Evolutionary conservation across 345 rosid genomes (phyloP).

Genomic region (Hibiscus tridactylites): DNA sequence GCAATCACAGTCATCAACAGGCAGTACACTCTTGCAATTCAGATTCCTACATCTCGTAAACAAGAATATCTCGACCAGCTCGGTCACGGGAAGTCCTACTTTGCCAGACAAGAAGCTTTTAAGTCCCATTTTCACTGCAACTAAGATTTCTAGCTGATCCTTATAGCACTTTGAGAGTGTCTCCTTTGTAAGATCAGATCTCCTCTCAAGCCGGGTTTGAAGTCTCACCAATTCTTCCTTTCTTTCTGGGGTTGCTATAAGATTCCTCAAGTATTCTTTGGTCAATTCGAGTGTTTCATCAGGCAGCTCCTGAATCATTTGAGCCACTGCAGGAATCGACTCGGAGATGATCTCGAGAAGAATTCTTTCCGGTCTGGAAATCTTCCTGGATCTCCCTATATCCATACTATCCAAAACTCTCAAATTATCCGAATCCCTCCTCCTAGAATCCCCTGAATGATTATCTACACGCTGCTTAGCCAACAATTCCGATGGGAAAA

Average conservation of each 20-base stretch:
- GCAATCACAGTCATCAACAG: conserved; percentile 95
- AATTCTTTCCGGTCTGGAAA: conserved; percentile 61
- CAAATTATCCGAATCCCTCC: conserved; percentile 39
- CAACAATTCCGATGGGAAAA: conserved; percentile 89
- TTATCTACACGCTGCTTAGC: conserved; percentile 57
- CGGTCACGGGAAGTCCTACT: conserved; percentile 39
- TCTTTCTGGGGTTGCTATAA: conserved; percentile 54
- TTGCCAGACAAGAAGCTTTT: conserved; percentile 61
- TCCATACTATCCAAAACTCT: conserved; percentile 50
- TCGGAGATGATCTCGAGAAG: conserved; percentile 57
- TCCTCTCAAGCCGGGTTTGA: conserved; percentile 56
- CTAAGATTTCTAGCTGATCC: conserved; percentile 67
- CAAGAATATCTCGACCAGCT: conserved; percentile 77
- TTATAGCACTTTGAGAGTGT: conserved; percentile 70
- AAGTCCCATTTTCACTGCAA: conserved; percentile 66
- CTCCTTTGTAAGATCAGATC: conserved; percentile 87
- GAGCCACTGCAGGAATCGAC: conserved; percentile 53
- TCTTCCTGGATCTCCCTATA: conserved; percentile 32
- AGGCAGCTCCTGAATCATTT: conserved; percentile 63
- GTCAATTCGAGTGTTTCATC: conserved; percentile 60
- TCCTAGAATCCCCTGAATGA: conserved; percentile 62
- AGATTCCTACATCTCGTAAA: conserved; percentile 74
- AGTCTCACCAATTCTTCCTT: conserved; percentile 51
- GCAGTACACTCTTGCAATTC: conserved; percentile 70
- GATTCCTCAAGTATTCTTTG: conserved; percentile 57